Conservation (phyloP, 2,329 filamentous ascomycete genomes). For the Thelonectria olida region DNA sequence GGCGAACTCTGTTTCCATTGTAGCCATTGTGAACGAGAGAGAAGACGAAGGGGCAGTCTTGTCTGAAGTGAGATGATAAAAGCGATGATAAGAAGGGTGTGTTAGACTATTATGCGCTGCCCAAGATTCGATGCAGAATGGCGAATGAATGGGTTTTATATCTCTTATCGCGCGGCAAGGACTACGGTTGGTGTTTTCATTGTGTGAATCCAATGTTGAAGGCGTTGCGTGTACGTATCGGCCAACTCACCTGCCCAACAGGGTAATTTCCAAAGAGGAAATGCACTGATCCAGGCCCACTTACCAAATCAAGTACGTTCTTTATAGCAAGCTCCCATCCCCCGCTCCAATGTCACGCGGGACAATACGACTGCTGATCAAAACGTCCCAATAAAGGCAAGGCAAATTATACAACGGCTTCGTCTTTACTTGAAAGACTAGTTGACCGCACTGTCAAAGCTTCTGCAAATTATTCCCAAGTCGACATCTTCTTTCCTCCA, state of each 20-base stretch:
- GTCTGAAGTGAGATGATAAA: neutral
- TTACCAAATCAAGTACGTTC: neutral
- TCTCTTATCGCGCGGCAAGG: neutral
- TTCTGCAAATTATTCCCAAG: neutral
- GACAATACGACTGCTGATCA: neutral
- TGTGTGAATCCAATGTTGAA: neutral
- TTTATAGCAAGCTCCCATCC: neutral
- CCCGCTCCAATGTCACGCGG: neutral
- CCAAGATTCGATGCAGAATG: neutral
- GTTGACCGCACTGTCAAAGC: neutral
- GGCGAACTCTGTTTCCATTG: constrained; percentile 54
- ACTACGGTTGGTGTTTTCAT: neutral
- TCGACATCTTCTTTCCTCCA: neutral
- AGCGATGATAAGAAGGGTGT: neutral
- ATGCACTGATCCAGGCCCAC: neutral
- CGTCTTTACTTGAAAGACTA: neutral
- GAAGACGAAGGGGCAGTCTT: neutral
- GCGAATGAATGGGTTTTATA: neutral
- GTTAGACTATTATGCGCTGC: too few relatives aligned
- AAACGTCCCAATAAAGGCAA: neutral
- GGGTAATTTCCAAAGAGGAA: neutral
- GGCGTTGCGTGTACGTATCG: neutral
- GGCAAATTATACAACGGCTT: neutral
- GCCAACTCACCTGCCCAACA: neutral
- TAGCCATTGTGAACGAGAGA: constrained; percentile 44